Evolutionary conservation across 176 grass and related monocot genomes (phyloP).

Genomic region (Chloris gayana): DNA sequence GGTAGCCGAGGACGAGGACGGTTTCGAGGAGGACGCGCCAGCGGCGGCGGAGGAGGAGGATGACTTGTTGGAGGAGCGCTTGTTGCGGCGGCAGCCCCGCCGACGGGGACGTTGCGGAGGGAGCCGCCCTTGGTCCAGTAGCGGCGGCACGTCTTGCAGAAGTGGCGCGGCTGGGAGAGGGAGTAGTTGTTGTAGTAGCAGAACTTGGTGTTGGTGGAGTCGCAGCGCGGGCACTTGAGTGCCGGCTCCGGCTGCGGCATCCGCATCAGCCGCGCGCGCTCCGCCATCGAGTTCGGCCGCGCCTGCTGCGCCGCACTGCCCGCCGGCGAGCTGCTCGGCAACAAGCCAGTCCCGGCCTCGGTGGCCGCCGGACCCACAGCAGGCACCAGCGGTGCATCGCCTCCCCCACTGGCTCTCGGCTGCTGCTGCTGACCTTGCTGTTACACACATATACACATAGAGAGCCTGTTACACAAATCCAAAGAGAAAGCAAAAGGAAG

Average conservation of each 20-base stretch:
- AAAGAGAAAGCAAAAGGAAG: constrained; percentile 40
- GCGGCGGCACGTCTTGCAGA: constrained; percentile 94
- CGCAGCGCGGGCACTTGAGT: constrained; percentile 90
- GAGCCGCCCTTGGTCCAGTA: constrained; percentile 96
- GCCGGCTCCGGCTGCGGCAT: constrained; percentile 79
- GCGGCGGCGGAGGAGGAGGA: constrained; percentile 35
- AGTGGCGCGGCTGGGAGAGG: constrained; percentile 92
- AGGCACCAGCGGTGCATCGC: constrained; percentile 49
- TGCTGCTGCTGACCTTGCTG: constrained; percentile 62
- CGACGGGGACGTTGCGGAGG: constrained; percentile 87
- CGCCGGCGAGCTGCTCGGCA: constrained; percentile 51
- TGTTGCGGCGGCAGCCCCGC: constrained; percentile 94
- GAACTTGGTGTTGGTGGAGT: constrained; percentile 97
- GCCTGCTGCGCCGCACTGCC: constrained; percentile 9
- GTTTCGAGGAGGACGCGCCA: constrained; percentile 42
- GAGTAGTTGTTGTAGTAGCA: constrained; percentile 99
- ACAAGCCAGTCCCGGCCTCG: constrained; percentile 4
- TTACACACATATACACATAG: neutral
- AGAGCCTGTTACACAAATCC: constrained; percentile 30
- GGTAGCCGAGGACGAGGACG: neutral
- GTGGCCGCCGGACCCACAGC: constrained; percentile 28
- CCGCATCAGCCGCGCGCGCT: constrained; percentile 67
- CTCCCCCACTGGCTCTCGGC: constrained; percentile 34
- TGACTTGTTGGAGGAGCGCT: constrained; percentile 53
- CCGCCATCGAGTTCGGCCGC: constrained; percentile 74